Evolutionary conservation across 768 basidiomycete species (phyloP), one percentile per base, ranked within the genome.

Genomic region (Sporobolomyces pararoseus): DNA sequence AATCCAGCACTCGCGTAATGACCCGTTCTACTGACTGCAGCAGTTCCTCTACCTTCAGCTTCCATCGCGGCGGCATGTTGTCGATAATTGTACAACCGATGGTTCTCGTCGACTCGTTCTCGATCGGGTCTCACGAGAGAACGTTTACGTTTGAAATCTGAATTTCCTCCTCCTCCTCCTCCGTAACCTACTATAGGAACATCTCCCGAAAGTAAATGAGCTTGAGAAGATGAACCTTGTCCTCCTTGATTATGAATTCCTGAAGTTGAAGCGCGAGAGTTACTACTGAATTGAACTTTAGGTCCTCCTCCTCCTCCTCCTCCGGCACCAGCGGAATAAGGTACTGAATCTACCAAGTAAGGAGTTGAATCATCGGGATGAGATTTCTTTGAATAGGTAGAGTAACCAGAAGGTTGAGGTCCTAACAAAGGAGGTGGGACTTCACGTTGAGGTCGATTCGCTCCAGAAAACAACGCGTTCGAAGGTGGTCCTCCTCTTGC

Each of bases 1-100:
- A 73, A 32, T 19, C 70, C 76, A 0, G 72, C 70, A 62, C 85
- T 83, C 0, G 91, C 90, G 68, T 84, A 85, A 76, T 91, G 91
- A 0, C 91, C 91, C 17, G 91, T 94, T 10, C 85, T 87, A 88
- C 75, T 82, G 17, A 92, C 84, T 55, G 86, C 90, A 9, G 90
- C 83, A 53, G 83, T 77, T 47, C 84, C 84, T 39, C 81, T 81
- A n/a, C 86, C 84, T 76, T 89, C 86, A 65, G 87, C 83, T 79
- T 87, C 86, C 77, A 89, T 81, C 78, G 87, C 86, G 29, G 88
- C 88, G 25, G 90, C 90, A 80, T 90, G 92, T 66, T 84, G 66
- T 86, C 63, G 90, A 86, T 98, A 98, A 80, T 97, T 89, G 88
- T 88, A 98, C 76, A 93, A 87, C 58, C 92, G 85, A 82, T 97